Conservation (phyloP, 2,329 filamentous ascomycete species). For the Lasiodiplodia sp. region DNA sequence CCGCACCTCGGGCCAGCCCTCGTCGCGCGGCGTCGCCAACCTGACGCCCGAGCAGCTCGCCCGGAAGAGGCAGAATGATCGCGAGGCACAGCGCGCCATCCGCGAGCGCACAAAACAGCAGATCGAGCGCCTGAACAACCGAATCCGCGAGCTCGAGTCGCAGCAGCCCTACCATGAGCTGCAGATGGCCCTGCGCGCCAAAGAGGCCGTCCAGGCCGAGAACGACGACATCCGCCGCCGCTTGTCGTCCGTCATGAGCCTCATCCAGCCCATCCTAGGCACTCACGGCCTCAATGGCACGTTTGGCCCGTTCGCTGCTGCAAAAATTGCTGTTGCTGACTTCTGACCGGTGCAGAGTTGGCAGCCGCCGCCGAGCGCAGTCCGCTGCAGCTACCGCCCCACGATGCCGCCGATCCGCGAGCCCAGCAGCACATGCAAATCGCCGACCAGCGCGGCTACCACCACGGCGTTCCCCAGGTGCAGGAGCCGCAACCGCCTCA, state of each 20-base stretch:
- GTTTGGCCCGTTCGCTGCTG: slow-evolving; percentile 24
- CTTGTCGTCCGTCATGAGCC: slow-evolving; percentile 69
- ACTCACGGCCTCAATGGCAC: slow-evolving; percentile 53
- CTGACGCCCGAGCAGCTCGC: slow-evolving; percentile 87
- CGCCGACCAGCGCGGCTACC: slow-evolving; percentile 29
- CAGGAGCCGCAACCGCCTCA: slow-evolving; percentile 22
- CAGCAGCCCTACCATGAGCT: slow-evolving; percentile 86
- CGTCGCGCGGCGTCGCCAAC: slow-evolving; percentile 79
- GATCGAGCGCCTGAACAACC: slow-evolving; percentile 76
- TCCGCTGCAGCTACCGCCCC: slow-evolving; percentile 47
- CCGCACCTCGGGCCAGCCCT: slow-evolving; percentile 45
- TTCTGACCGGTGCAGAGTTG: slow-evolving; percentile 46
- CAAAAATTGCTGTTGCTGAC: neutral
- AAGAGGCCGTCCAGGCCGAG: slow-evolving; percentile 78
- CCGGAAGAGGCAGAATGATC: slow-evolving; percentile 89
- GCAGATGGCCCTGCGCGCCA: slow-evolving; percentile 76
- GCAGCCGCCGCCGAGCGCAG: slow-evolving; percentile 56
- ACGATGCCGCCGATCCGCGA: slow-evolving; percentile 34
- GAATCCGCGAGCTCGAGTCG: slow-evolving; percentile 77
- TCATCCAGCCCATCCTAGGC: slow-evolving; percentile 67
- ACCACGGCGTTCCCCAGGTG: slow-evolving; percentile 34
- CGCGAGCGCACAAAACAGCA: slow-evolving; percentile 81
- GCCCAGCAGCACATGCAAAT: slow-evolving; percentile 29
- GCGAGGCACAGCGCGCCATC: slow-evolving; percentile 85
- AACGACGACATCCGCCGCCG: slow-evolving; percentile 79